Evolutionary conservation across 2,329 filamentous ascomycete genomes (phyloP).

Genomic region (Colletotrichum echinochloae): DNA sequence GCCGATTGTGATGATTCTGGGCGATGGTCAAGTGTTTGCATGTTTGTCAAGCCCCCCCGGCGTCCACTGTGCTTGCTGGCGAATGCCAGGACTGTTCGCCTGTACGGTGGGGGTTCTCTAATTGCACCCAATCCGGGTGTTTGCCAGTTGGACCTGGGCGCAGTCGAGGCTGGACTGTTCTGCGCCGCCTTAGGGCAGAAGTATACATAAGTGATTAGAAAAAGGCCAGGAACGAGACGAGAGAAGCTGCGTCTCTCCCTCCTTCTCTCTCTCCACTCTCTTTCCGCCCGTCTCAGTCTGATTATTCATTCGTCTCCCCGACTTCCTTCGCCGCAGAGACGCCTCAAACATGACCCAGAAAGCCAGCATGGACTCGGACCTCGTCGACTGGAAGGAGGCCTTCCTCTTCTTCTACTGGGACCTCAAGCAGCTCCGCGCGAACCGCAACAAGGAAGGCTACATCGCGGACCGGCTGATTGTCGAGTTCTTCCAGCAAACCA

Average conservation of each 20-base stretch:
- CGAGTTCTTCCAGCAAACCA: not conserved
- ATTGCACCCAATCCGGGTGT: not conserved
- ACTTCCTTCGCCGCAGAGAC: not conserved
- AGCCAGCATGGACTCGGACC: not conserved
- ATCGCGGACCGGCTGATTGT: conserved; percentile 3
- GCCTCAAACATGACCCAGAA: conserved; percentile 2
- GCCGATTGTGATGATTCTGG: not conserved
- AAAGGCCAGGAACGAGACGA: not conserved
- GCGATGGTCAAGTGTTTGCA: not conserved
- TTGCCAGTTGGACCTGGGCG: not conserved
- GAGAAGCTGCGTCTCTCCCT: not conserved
- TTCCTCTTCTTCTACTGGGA: conserved; percentile 36
- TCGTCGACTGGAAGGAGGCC: conserved; percentile 26
- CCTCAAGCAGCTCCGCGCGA: not conserved
- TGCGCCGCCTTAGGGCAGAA: not conserved
- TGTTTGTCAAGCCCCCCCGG: not conserved
- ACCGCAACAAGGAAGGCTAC: not conserved
- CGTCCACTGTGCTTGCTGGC: not conserved
- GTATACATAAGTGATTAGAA: not conserved
- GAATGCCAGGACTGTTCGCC: not conserved
- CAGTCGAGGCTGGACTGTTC: not conserved
- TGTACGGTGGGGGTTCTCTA: not conserved
- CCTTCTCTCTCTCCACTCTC: not conserved
- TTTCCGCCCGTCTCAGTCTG: not conserved
- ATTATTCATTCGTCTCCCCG: not conserved